These are phyloP conservation scores for Protea cynaroides DNA, from an alignment of 164 flowering plant genomes.

Conservation along the genomic window DNA sequence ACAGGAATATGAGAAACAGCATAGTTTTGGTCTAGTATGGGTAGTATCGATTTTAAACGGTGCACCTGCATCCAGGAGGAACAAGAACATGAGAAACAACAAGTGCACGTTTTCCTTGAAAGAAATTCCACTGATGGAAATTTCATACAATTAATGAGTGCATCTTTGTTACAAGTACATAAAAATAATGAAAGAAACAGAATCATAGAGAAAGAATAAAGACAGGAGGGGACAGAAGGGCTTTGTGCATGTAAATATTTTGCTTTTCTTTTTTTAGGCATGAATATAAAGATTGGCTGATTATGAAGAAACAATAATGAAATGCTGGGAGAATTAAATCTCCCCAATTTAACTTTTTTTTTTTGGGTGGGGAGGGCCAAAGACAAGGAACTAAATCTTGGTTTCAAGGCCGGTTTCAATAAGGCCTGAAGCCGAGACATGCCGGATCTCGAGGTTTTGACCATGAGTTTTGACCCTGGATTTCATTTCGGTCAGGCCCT, in stretches of 20 bases:
- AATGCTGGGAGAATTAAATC: background rate
- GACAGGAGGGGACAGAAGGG: background rate
- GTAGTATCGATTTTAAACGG: slow-evolving; percentile 41
- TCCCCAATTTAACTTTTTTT: background rate
- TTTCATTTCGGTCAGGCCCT: too few relatives aligned
- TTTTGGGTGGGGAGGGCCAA: background rate
- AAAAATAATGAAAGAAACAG: background rate
- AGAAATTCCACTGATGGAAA: background rate
- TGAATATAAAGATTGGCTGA: background rate
- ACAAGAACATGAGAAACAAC: background rate
- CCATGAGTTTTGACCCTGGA: too few relatives aligned
- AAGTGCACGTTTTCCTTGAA: background rate
- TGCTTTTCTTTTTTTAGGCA: too few relatives aligned
- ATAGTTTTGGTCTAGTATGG: slow-evolving; percentile 60
- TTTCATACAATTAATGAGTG: background rate
- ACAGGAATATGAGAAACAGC: background rate
- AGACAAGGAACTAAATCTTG: too few relatives aligned
- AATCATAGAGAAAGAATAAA: background rate
- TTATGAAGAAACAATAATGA: background rate
- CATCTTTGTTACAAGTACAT: background rate
- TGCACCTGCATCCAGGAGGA: slow-evolving; percentile 40
- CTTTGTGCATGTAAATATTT: too few relatives aligned
- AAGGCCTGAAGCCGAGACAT: too few relatives aligned
- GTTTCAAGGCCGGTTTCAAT: too few relatives aligned
- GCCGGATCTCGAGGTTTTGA: too few relatives aligned